Base-by-base conservation (phyloP, 768 basidiomycete species). In the Cytidiella melzeri region DNA sequence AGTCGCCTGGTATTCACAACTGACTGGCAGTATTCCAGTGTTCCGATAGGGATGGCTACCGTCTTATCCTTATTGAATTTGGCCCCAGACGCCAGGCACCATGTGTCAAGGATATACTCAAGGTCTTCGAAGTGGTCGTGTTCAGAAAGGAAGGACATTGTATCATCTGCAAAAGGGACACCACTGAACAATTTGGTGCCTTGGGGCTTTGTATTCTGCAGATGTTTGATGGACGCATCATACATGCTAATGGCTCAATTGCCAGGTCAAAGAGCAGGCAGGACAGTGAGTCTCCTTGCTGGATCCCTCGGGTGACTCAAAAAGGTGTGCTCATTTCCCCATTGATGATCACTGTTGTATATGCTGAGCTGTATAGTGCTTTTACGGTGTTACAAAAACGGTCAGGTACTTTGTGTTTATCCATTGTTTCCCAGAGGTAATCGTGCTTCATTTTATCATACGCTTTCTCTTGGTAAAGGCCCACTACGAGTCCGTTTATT, bases 161-260 rank as follows among this genome's bases (percentile, higher is more conserved):
- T 73, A 51, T 74, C 71, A 51, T 75, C 69, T 0, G 73, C 69
- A 51, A 73, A 75, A 75, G 64, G 0, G 57, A 63, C 1, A 57
- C 56, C 0, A 70, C 62, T 0, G 72, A 43, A 15, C 53, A 57
- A 38, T 18, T 71, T 48, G 1, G 48, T 7, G 9, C 6, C 2
- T 41, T 30, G 1, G 47, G 51, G 21, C 54, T 34, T 7, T 39
- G 3, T 27, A 51, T 44, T 2, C 53, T 53, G 41, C 43, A n/a
- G 13, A 54, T 45, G 12, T n/a, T 27, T 7, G 51, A 53, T 5
- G 24, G 18, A 10, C 47, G 50, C 18, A 60, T 9, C 18, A 47
- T 23, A 7, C 34, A 40, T 1, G 51, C 53, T 21, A 60, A 40
- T 1, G 55, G 58, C 36, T 60, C 58, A 7, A 60, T 60, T 2